Evolutionary conservation across 345 rosid genomes (phyloP), one percentile per base, ranked within the genome.

Genomic region (Citrus reticulata): DNA sequence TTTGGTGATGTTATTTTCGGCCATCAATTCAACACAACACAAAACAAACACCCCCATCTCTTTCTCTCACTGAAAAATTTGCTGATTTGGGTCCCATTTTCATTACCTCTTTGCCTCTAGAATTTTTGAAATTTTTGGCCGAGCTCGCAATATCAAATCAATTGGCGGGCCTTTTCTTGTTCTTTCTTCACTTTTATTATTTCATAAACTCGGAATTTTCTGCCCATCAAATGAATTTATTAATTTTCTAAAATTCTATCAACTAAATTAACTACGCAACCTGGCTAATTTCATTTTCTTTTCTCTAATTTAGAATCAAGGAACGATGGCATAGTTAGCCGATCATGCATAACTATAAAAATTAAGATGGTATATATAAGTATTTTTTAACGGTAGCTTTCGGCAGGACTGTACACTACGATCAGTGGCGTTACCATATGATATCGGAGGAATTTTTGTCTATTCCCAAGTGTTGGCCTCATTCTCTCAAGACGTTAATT

Each of bases 21-120:
- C 39, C 20, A 39, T 61, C 55, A 30, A 81, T 40, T 54, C 46
- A 60, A 25, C 9, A 65, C 46, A 60, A 20, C 16, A 51, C 35
- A 37, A 62, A 16, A 4, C 42, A 60, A 64, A 66, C 16, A 35
- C 30, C 37, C 29, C 37, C n/a, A 25, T 6, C 73, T 7, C 68
- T 63, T 32, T 72, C 63, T 22, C 55, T 22, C 57, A 55, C 71
- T 74, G 46, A 73, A 67, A 74, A 20, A 5, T 25, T 74, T 77
- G 81, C 67, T 62, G 29, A 61, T 3, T 78, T 67, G 82, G 87
- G 84, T 72, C 87, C 87, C 87, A 78, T 80, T 46, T 46, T 13
- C 9, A 39, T 46, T 46, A 3, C 51, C 69, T 17, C 73, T 32
- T 34, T 34, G 27, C 74, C 73, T 55, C 76, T 49, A 58, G 51